Evolutionary conservation across 2,329 filamentous ascomycete species (phyloP).

Genomic region (Teratosphaeria epicoccoides): DNA sequence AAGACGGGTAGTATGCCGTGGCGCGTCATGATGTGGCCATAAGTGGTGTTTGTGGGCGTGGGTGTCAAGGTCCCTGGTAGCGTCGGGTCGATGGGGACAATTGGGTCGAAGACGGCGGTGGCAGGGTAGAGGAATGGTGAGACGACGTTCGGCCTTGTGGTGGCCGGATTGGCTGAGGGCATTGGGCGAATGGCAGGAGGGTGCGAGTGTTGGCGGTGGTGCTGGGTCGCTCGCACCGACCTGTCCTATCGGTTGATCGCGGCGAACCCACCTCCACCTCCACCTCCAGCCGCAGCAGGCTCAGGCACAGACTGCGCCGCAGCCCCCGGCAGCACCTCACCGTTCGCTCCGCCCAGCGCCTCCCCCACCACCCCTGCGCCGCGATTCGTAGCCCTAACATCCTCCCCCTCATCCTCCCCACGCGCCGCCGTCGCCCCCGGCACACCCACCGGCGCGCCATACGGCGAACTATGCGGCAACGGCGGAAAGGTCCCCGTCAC

Average conservation of each 20-base stretch:
- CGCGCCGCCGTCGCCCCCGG: conserved; percentile 2
- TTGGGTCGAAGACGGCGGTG: no score
- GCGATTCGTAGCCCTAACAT: not conserved
- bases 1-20: no score
- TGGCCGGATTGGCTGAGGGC: no score
- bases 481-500: not conserved
- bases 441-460: conserved; percentile 3
- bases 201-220: not conserved
- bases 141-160: no score
- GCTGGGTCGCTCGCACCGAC: not conserved
- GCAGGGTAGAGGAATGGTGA: no score
- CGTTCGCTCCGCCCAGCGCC: not conserved
- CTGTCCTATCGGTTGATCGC: not conserved
- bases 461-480: not conserved
- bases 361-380: not conserved
- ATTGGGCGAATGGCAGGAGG: not conserved
- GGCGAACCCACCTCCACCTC: not conserved
- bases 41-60: no score
- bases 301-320: not conserved
- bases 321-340: not conserved
- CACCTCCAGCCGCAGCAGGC: not conserved
- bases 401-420: not conserved
- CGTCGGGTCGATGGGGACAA: no score
- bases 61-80: no score
- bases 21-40: no score